phyloP scores from a whole-genome alignment of 306 rosid species.

The Parietaria judaica region DNA sequence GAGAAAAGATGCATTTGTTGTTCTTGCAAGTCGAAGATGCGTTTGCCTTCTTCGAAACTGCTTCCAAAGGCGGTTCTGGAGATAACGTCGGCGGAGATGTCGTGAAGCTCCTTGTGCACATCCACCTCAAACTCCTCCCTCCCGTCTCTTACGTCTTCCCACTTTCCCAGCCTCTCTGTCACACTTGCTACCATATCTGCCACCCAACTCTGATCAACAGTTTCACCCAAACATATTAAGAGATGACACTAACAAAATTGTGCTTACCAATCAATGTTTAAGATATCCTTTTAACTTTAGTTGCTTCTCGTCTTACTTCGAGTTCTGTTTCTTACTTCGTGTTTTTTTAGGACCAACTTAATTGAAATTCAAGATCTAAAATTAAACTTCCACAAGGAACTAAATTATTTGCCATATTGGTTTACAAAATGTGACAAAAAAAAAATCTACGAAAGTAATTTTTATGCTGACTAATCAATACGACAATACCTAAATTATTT shows the following conservation, averaged over 20 bases:
- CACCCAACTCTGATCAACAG: conserved; percentile 53
- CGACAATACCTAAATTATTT: no score
- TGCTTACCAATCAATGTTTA: no score
- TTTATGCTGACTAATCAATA: no score
- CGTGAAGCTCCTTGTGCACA: conserved; percentile 41
- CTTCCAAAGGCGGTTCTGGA: conserved; percentile 72
- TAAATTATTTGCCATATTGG: no score
- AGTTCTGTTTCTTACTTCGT: neutral
- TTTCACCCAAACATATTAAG: neutral
- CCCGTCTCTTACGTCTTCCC: conserved; percentile 41
- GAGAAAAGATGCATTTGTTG: conserved; percentile 49
- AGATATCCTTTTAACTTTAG: no score
- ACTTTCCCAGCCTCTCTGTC: conserved; percentile 33
- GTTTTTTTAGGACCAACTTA: neutral
- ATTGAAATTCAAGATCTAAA: no score
- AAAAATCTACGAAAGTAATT: no score
- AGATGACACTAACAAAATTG: neutral
- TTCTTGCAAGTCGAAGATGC: conserved; percentile 54
- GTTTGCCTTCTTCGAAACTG: conserved; percentile 58
- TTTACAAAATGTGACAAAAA: no score
- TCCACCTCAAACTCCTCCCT: conserved; percentile 57
- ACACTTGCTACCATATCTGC: conserved; percentile 54
- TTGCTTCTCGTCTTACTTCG: no score
- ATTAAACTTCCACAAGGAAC: no score
- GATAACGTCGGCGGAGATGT: conserved; percentile 57